Evolutionary conservation across 2,329 filamentous ascomycete genomes (phyloP).

Genomic region (Trichophyton rubrum): DNA sequence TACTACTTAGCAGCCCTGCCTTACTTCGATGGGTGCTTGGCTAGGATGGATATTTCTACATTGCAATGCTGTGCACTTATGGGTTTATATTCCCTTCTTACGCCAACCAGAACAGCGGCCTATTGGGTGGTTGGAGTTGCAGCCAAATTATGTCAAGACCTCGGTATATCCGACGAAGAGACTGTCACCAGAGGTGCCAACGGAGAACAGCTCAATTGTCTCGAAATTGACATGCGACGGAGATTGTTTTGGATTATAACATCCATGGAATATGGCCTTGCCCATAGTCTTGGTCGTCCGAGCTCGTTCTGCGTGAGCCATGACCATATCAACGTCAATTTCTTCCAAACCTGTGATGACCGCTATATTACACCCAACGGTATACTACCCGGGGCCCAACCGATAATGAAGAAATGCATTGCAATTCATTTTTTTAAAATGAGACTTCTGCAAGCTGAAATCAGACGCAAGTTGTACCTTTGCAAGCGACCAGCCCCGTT

Average conservation of each 20-base stretch:
- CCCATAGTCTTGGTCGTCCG: conserved; percentile 77
- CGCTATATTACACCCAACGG: conserved; percentile 67
- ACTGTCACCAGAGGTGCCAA: conserved; percentile 57
- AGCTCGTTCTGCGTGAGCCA: conserved; percentile 70
- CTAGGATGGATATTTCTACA: conserved; percentile 79
- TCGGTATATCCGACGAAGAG: conserved; percentile 78
- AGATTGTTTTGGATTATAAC: conserved; percentile 78
- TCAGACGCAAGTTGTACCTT: conserved; percentile 73
- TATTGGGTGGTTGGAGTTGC: conserved; percentile 89
- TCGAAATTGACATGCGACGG: conserved; percentile 80
- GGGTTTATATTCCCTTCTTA: conserved; percentile 81
- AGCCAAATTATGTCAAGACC: conserved; percentile 73
- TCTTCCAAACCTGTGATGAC: conserved; percentile 73
- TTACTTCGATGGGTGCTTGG: conserved; percentile 68
- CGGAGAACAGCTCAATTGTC: conserved; percentile 50
- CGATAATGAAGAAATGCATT: conserved; percentile 71
- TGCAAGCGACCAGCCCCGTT: conserved; percentile 65
- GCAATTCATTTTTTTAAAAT: conserved; percentile 91
- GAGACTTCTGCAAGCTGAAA: conserved; percentile 76
- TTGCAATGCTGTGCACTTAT: conserved; percentile 81
- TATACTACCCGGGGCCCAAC: conserved; percentile 55
- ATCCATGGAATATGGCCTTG: conserved; percentile 77
- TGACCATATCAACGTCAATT: conserved; percentile 73
- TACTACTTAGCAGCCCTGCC: conserved; percentile 87
- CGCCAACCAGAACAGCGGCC: conserved; percentile 79